Percentiles rank a stretch among this genome's conserved stretches.
Evolutionary conservation across 2,329 filamentous ascomycete species (phyloP).

Genomic region (Graphium sp.): DNA sequence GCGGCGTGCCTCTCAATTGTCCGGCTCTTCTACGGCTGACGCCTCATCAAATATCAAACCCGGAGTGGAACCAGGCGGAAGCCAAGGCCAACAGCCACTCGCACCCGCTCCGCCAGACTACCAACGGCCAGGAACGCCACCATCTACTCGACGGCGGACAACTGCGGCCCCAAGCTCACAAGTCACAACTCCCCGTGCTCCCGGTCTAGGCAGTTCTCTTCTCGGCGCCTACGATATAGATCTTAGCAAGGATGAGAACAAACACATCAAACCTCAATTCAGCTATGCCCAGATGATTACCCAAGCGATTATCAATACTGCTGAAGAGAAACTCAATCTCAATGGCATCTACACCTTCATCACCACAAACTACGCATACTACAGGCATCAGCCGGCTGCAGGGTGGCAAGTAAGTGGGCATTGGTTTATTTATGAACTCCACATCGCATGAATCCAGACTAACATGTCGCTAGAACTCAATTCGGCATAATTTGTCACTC

Average conservation of each 20-base stretch:
- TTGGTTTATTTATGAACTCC: neutral
- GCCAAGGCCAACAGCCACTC: conserved; percentile 27
- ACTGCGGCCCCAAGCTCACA: conserved; percentile 1
- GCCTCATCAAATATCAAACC: too few relatives aligned
- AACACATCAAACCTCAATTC: conserved; percentile 86
- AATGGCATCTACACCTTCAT: conserved; percentile 92
- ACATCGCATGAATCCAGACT: neutral
- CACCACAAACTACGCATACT: conserved; percentile 81
- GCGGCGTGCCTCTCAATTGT: conserved; percentile 2
- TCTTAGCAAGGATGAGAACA: conserved; percentile 66
- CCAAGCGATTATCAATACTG: conserved; percentile 78
- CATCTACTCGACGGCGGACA: conserved; percentile 18
- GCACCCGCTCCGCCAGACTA: conserved; percentile 44
- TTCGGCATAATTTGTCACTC: conserved; percentile 86
- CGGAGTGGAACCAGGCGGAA: too few relatives aligned
- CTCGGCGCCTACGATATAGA: conserved; percentile 40
- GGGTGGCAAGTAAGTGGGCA: conserved; percentile 67
- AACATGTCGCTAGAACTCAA: conserved; percentile 55
- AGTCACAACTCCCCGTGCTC: conserved; percentile 2
- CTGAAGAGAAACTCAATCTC: conserved; percentile 77
- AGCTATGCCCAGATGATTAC: conserved; percentile 97
- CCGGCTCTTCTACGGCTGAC: conserved; percentile 5
- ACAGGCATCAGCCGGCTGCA: conserved; percentile 56
- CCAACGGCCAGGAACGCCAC: conserved; percentile 43
- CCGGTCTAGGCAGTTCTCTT: conserved; percentile 3